Base-by-base conservation (phyloP, 2,329 filamentous ascomycete genomes). In the Exophiala oligosperma region DNA sequence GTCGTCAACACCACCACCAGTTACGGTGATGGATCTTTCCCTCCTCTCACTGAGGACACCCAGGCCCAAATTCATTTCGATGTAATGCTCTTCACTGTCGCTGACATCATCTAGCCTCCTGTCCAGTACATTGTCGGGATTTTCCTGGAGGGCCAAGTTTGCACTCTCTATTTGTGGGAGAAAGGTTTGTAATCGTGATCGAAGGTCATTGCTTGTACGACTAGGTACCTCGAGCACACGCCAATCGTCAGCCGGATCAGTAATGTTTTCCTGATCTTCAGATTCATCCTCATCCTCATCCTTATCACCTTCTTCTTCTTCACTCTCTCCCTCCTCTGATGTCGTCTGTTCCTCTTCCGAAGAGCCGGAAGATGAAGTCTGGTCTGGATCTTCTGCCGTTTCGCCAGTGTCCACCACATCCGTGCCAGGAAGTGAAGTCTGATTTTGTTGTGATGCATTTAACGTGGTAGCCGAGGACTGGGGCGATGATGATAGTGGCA, bases 41-140 rank as follows among this genome's bases (percentile, higher is more conserved):
- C 44, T 46, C 54, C 73, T 73, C 59, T 78, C 75, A 66, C 76
- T 73, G 21, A 79, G 64, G 4, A 79, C 76, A 8, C 76, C 76
- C 9, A 79, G 64, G 4, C 76, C 75, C 48, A 79, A 68, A 57
- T 78, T 73, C 74, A 77, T 76, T 59, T 77, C 75, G 57, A 77
- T 76, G 61, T 77, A 77, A 52, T 70, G 69, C 26, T 70, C 71
- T 41, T 65, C 68, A 6, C 68, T 67, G 7, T 72, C 72, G 28
- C 69, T 64, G 24, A 68, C 71, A 37, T 72, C 64, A 56, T 77
- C 75, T 55, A 76, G 54, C 17, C 68, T 61, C 26, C 71, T 49
- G 52, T 73, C 70, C 11, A 66, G 65, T 1, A 60, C 66, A 26
- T 68, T 63, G 1, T 72, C 72, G 2, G 71, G 70, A 23, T 70